A percentile compares a stretch with the other conserved stretches of the same genome.
Conservation (phyloP, 108 stramenopile genomes). For the Stephanodiscus triporus region DNA sequence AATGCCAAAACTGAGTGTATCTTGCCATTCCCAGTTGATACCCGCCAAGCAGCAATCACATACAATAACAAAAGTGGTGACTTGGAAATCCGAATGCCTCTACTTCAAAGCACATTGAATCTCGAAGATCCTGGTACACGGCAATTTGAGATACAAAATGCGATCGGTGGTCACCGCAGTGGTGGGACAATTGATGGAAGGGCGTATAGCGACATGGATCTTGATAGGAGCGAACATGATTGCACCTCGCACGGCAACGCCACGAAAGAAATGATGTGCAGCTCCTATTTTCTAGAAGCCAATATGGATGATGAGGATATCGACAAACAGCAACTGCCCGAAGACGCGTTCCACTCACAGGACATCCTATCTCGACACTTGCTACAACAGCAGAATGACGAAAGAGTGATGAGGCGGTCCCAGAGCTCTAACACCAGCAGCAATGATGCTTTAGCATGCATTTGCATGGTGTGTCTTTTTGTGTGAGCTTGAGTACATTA, state of each 20-base stretch:
- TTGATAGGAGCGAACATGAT: too few relatives aligned
- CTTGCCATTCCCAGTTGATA: conserved; percentile 38
- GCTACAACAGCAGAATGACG: conserved; percentile 34
- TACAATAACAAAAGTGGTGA: conserved; percentile 5
- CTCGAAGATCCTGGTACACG: conserved; percentile 41
- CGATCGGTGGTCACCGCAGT: conserved; percentile 1
- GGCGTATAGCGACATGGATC: not conserved
- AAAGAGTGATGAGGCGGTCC: too few relatives aligned
- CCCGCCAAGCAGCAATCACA: conserved; percentile 11
- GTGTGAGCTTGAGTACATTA: too few relatives aligned
- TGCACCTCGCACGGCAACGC: too few relatives aligned
- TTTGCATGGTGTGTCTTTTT: too few relatives aligned
- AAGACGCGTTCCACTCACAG: conserved; percentile 42
- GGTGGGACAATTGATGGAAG: not conserved
- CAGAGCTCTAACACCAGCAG: too few relatives aligned
- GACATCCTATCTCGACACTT: conserved; percentile 28
- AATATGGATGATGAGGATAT: not conserved
- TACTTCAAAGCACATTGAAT: conserved; percentile 19
- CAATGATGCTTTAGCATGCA: too few relatives aligned
- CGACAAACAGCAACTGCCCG: conserved; percentile 22
- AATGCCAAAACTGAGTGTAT: conserved; percentile 38
- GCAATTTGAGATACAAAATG: conserved; percentile 39
- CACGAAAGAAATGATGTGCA: not conserved
- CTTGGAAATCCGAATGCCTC: conserved; percentile 34
- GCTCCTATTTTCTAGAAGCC: not conserved